A percentile compares a stretch with the other conserved stretches of the same genome.
These are phyloP conservation scores for Tremella mesenterica DNA, from an alignment of 768 basidiomycete genomes.

Conservation along the genomic window DNA sequence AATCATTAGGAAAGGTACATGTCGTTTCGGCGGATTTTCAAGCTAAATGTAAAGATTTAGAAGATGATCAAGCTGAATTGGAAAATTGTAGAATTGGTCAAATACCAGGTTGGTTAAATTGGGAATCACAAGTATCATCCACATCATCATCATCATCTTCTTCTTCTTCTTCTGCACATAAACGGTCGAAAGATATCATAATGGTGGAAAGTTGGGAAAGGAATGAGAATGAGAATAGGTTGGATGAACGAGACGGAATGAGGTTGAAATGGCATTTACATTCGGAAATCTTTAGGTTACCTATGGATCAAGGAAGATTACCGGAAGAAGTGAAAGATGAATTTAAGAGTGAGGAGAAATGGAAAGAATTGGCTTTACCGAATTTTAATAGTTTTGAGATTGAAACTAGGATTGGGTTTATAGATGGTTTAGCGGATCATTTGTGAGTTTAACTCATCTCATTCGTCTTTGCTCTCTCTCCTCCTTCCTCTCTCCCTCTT, in stretches of 20 bases:
- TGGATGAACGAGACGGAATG: not conserved
- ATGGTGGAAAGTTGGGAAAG: no score
- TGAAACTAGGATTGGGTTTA: slow-evolving; percentile 33
- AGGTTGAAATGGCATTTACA: slow-evolving; percentile 42
- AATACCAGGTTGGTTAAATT: slow-evolving; percentile 37
- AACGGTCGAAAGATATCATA: no score
- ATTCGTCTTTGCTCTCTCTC: no score
- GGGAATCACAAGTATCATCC: slow-evolving; percentile 7
- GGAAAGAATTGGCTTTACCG: slow-evolving; percentile 27
- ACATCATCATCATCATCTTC: no score
- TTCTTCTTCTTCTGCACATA: not conserved
- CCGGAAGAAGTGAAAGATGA: not conserved
- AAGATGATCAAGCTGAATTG: not conserved
- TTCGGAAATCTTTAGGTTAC: slow-evolving; percentile 31
- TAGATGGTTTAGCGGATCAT: slow-evolving; percentile 31
- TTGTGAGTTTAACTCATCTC: slow-evolving; percentile 32
- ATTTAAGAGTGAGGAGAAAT: slow-evolving; percentile 18
- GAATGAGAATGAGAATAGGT: no score
- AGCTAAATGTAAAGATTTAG: not conserved
- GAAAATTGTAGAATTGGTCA: slow-evolving; percentile 28
- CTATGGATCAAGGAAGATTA: slow-evolving; percentile 7
- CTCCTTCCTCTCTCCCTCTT: no score
- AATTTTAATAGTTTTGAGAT: slow-evolving; percentile 41
- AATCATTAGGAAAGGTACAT: slow-evolving; percentile 24
- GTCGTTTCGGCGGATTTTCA: slow-evolving; percentile 34